phyloP scores from a whole-genome alignment of 1,284 basidiomycete genomes.

The Pisolithus thermaeus region DNA sequence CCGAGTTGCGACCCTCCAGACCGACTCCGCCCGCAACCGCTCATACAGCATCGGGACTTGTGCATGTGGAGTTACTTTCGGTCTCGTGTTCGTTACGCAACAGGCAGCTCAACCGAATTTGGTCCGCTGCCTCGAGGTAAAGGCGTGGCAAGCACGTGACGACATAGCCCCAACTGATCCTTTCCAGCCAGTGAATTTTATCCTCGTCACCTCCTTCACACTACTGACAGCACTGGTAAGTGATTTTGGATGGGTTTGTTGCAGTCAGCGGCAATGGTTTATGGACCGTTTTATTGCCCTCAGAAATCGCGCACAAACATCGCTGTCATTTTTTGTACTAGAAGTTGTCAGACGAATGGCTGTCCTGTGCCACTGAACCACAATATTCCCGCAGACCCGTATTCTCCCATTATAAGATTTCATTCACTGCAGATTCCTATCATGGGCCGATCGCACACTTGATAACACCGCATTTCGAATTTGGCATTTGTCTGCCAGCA shows the following conservation, averaged over 20 bases:
- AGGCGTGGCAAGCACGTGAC: slow-evolving; percentile 15
- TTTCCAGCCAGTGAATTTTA: background rate
- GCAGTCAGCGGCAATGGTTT: background rate
- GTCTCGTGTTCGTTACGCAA: too few relatives aligned
- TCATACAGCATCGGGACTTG: background rate
- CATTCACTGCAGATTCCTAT: slow-evolving; percentile 21
- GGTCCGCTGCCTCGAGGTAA: slow-evolving; percentile 21
- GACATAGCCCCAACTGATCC: slow-evolving; percentile 1
- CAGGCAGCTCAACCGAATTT: background rate
- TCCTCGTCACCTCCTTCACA: slow-evolving; percentile 1
- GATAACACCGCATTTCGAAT: slow-evolving; percentile 20
- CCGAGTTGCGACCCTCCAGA: too few relatives aligned
- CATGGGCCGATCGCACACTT: slow-evolving; percentile 26
- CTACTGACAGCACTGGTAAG: slow-evolving; percentile 1
- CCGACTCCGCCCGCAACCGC: slow-evolving; percentile 2
- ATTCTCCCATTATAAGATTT: slow-evolving; percentile 11
- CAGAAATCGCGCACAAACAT: slow-evolving; percentile 3
- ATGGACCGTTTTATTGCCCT: slow-evolving; percentile 9
- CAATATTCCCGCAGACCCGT: slow-evolving; percentile 12
- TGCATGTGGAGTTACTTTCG: too few relatives aligned
- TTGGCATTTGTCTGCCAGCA: slow-evolving; percentile 15
- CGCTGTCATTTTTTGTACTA: background rate
- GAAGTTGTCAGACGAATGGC: background rate
- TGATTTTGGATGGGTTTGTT: background rate
- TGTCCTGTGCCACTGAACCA: background rate